Percentiles rank a stretch among this genome's conserved stretches.
These are phyloP conservation scores for Kwoniella dendrophila DNA, from an alignment of 768 basidiomycete genomes.

Conservation along the genomic window DNA sequence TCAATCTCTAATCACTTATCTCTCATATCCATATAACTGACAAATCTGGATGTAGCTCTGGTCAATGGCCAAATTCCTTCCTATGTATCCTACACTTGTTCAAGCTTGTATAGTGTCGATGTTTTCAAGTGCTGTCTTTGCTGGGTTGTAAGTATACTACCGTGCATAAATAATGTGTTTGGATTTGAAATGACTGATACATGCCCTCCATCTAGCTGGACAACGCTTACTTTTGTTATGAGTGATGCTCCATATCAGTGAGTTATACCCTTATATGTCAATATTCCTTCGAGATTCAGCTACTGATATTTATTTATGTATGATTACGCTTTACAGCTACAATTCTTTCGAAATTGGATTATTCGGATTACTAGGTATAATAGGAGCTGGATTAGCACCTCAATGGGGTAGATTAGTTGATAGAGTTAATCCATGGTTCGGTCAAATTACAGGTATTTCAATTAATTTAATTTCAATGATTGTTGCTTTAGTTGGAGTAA, in stretches of 20 bases:
- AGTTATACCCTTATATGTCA: slow-evolving; percentile 6
- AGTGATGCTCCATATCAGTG: slow-evolving; percentile 75
- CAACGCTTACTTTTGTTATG: slow-evolving; percentile 71
- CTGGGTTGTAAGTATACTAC: slow-evolving; percentile 48
- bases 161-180: neutral
- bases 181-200: slow-evolving; percentile 16
- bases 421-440: slow-evolving; percentile 74
- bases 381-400: slow-evolving; percentile 67
- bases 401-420: slow-evolving; percentile 71
- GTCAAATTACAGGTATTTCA: slow-evolving; percentile 64
- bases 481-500: slow-evolving; percentile 71
- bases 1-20: neutral
- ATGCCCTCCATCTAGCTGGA: slow-evolving; percentile 40
- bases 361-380: slow-evolving; percentile 71
- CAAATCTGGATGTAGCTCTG: slow-evolving; percentile 39
- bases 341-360: slow-evolving; percentile 68
- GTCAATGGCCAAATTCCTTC: slow-evolving; percentile 74
- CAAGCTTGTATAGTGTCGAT: slow-evolving; percentile 65
- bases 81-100: slow-evolving; percentile 76
- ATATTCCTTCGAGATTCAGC: neutral
- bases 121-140: slow-evolving; percentile 58
- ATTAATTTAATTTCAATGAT: slow-evolving; percentile 34
- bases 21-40: neutral
- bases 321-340: slow-evolving; percentile 19
- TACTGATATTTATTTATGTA: no score